phyloP scores from a whole-genome alignment of 2,329 filamentous ascomycete species.

The Ascochyta clinopodiicola region DNA sequence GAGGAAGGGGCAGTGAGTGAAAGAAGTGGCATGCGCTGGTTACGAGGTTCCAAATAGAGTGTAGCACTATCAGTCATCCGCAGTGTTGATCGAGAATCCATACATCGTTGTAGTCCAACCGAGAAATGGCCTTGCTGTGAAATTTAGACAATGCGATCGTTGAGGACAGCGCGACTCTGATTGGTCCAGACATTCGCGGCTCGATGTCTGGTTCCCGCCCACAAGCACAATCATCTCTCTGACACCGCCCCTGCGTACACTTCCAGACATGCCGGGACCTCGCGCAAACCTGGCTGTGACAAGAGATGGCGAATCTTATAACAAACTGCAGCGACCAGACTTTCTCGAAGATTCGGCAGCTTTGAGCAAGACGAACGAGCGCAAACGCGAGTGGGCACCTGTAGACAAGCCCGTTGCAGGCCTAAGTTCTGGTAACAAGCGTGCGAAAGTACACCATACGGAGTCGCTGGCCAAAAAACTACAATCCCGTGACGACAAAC shows the following conservation, averaged over 20 bases:
- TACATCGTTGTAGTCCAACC: not conserved
- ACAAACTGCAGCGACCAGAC: conserved; percentile 46
- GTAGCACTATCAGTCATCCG: not conserved
- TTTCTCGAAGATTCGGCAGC: conserved; percentile 21
- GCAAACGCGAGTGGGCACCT: conserved; percentile 30
- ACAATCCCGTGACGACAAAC: not conserved
- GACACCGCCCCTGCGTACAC: not conserved
- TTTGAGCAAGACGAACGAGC: conserved; percentile 20
- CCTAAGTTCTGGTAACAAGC: conserved; percentile 23
- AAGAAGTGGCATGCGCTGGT: not conserved
- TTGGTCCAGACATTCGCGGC: not conserved
- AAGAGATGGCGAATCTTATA: conserved; percentile 44
- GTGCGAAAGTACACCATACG: conserved; percentile 12
- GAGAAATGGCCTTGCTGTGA: not conserved
- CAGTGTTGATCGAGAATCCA: not conserved
- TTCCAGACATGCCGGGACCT: conserved; percentile 29
- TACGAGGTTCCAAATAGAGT: not conserved
- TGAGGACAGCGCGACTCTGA: not conserved
- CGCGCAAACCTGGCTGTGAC: conserved; percentile 41
- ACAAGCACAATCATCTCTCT: not conserved
- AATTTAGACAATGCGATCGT: not conserved
- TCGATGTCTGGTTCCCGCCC: not conserved
- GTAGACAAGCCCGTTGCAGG: not conserved
- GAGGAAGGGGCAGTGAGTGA: conserved; percentile 33
- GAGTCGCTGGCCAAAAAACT: not conserved